These are phyloP conservation scores for Auriscalpium vulgare DNA, from an alignment of 768 basidiomycete species.

Conservation along the genomic window DNA sequence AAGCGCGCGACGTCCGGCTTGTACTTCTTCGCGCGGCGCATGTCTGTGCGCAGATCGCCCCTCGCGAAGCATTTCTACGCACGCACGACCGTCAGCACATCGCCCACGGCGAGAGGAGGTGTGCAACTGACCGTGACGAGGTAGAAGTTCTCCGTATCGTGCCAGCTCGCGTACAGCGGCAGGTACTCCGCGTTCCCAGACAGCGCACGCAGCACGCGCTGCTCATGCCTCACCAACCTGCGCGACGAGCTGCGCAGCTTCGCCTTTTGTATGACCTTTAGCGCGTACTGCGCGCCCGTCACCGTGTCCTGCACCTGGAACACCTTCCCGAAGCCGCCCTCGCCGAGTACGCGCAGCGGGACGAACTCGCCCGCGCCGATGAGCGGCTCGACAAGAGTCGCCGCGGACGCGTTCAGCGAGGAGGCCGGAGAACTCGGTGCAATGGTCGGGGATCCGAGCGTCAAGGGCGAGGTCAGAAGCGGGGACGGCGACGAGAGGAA, in stretches of 20 bases:
- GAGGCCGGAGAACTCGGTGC: neutral
- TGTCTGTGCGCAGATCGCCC: neutral
- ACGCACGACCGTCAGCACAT: neutral
- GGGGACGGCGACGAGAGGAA: neutral
- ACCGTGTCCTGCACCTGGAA: neutral
- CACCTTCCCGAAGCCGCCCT: constrained; percentile 2
- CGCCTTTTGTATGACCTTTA: neutral
- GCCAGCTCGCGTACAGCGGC: constrained; percentile 3
- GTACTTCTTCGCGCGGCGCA: neutral
- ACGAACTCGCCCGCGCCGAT: neutral
- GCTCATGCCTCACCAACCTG: neutral
- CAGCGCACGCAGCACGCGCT: neutral
- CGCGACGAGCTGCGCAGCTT: neutral
- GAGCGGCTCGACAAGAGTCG: neutral
- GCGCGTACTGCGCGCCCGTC: neutral
- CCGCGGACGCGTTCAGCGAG: neutral
- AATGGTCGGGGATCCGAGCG: neutral
- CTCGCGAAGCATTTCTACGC: neutral
- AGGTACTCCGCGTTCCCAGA: neutral
- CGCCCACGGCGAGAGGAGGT: neutral
- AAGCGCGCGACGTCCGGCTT: neutral
- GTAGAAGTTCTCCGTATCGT: constrained; percentile 1
- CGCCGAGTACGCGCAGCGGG: neutral
- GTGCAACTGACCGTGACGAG: neutral
- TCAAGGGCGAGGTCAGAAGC: too few species aligned